Base-by-base conservation (phyloP, 495 filamentous ascomycete species). In the Lasiosphaeria miniovina region DNA sequence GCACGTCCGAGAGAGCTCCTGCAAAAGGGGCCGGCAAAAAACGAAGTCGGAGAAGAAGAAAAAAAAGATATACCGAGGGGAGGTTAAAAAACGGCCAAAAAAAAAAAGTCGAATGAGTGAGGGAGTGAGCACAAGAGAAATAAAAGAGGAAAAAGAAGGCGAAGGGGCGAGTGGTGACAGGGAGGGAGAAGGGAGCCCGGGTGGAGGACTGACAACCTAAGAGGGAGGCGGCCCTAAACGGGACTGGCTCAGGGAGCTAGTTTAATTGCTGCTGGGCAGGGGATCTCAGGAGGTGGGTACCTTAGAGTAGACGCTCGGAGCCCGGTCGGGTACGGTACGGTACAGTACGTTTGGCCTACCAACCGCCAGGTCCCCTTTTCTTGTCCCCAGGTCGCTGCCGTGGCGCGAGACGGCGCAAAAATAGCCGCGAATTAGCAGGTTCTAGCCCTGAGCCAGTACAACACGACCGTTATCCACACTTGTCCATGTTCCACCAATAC, bases 231-330 rank as follows among this genome's bases (percentile, higher is more conserved):
- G 49, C 54, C 57, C 61, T 59, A 60, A 64, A 64, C 24, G 57
- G 57, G 58, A 64, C 58, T 60, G 57, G 57, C 49, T 54, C 32
- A 8, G 59, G 55, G 61, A 65, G 65, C 65, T 68, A 67, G 63
- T 71, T 67, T 69, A 67, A 71, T 71, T 71, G 64, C 66, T 61
- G 49, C 57, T 60, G 58, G 58, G 54, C 57, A 57, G 57, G 57
- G 57, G 52, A n/a, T 48, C 31, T 57, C 49, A 60, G 57, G 54
- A 64, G 54, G 46, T 24, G 24, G 24, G 24, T 24, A 24, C 24
- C 24, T 24, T 24, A 24, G 24, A 2, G 24, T 24, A 58, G 50
- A 48, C 31, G 56, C 35, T 32, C 46, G 10, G 34, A 4, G 12
- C 24, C 24, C 24, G 1, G 2, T 24, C 34, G 32, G 54, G 60